Conservation (phyloP, 306 rosid species). For the Cicer pinnatifidum region DNA sequence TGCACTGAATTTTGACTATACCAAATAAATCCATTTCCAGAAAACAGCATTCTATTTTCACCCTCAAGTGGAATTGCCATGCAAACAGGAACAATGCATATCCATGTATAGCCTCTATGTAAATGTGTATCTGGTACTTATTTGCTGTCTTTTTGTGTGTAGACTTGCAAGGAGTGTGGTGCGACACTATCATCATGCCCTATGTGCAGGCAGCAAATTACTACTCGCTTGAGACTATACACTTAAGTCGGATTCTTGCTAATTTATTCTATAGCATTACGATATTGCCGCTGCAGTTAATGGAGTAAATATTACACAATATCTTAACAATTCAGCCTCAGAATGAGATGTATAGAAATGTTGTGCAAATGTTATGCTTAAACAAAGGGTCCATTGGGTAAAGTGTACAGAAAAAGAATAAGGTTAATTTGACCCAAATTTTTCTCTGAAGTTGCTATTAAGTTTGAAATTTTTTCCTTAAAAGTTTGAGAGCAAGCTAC, state of each 20-base stretch:
- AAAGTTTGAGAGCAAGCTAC: not conserved
- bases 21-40: too few species aligned
- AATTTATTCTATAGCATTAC: not conserved
- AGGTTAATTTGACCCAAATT: not conserved
- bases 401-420: not conserved
- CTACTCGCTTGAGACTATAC: slow-evolving; percentile 74
- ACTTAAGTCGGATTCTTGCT: slow-evolving; percentile 43
- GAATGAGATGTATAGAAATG: slow-evolving; percentile 30
- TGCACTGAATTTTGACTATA: too few species aligned
- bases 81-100: slow-evolving; percentile 6
- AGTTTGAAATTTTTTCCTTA: slow-evolving; percentile 1
- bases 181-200: slow-evolving; percentile 70
- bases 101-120: slow-evolving; percentile 27
- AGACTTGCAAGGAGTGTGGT: slow-evolving; percentile 98
- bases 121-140: not conserved
- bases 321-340: slow-evolving; percentile 23
- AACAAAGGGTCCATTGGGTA: slow-evolving; percentile 9
- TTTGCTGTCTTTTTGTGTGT: slow-evolving; percentile 10
- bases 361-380: slow-evolving; percentile 4
- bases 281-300: not conserved
- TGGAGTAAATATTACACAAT: slow-evolving; percentile 3
- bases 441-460: not conserved
- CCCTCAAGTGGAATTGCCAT: not conserved
- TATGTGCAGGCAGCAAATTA: slow-evolving; percentile 73
- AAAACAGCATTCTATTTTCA: slow-evolving; percentile 1